Conservation (phyloP, 371 early-diverging fungal species). For the Mucor circinelloides region DNA sequence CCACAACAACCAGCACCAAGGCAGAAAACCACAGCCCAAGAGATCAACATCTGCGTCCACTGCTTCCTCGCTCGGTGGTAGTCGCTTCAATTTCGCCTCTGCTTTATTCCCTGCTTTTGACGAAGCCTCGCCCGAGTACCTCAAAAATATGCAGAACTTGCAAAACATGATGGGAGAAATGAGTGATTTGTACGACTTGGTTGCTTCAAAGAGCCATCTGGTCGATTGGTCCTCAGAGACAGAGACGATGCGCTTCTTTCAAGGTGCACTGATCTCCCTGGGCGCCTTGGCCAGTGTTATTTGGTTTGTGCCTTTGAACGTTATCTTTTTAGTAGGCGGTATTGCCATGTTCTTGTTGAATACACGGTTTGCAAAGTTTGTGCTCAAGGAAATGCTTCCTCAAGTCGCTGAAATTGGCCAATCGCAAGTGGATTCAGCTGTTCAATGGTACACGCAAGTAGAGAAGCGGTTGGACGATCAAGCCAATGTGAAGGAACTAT, state of each 20-base stretch:
- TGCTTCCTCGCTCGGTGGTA: background rate
- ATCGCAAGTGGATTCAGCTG: conserved; percentile 9
- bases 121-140: conserved; percentile 48
- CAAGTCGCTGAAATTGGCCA: conserved; percentile 27
- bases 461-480: conserved; percentile 33
- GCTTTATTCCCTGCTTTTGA: conserved; percentile 35
- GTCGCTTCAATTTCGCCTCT: conserved; percentile 17
- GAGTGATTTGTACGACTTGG: conserved; percentile 39
- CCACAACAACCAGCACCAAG: background rate
- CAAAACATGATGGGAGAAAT: conserved; percentile 58
- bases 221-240: conserved; percentile 46
- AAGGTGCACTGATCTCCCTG: conserved; percentile 27
- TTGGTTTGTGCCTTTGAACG: conserved; percentile 37
- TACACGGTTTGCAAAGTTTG: conserved; percentile 43
- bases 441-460: conserved; percentile 25
- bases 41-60: background rate
- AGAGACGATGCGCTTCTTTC: conserved; percentile 39
- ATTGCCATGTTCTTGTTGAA: conserved; percentile 36
- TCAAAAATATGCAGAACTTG: conserved; percentile 45
- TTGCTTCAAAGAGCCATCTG: conserved; percentile 27
- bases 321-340: conserved; percentile 32
- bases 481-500: conserved; percentile 24
- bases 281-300: conserved; percentile 6
- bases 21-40: background rate
- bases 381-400: conserved; percentile 36